Conservation (phyloP, 257 asterid species). For the Solanum etuberosum region DNA sequence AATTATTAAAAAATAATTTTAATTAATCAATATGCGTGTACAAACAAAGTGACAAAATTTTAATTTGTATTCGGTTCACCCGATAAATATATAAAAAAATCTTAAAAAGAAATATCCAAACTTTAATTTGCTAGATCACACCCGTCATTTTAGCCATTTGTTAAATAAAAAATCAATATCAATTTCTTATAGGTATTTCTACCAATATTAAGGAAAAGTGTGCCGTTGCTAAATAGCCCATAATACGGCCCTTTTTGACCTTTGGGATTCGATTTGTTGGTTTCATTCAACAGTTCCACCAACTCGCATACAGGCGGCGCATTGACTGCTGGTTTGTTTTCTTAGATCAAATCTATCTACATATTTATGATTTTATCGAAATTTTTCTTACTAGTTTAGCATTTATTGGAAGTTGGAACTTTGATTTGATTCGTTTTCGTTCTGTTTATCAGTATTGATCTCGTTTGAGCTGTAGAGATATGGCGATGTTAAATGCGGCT, state of each 20-base stretch:
- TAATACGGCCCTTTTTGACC: not conserved
- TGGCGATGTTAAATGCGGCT: slow-evolving; percentile 47
- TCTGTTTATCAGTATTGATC: not conserved
- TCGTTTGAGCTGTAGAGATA: not conserved
- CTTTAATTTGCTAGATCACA: too few relatives aligned
- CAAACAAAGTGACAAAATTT: too few relatives aligned
- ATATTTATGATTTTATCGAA: not conserved
- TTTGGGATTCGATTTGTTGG: not conserved
- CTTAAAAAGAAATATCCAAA: too few relatives aligned
- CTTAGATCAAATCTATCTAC: not conserved
- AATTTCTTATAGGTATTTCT: too few relatives aligned
- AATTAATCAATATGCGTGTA: too few relatives aligned
- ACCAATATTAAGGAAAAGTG: not conserved
- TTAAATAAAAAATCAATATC: too few relatives aligned
- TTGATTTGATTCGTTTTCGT: not conserved
- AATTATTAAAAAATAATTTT: too few relatives aligned
- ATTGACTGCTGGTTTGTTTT: not conserved
- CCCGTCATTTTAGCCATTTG: too few relatives aligned
- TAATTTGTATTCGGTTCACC: too few relatives aligned
- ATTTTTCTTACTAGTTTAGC: not conserved
- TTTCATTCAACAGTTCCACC: not conserved
- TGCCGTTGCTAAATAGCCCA: not conserved
- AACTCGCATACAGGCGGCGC: not conserved
- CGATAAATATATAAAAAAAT: too few relatives aligned
- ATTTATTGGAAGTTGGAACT: not conserved